Base-by-base conservation (phyloP, 106 monocot species). In the Dendrobium catenatum region DNA sequence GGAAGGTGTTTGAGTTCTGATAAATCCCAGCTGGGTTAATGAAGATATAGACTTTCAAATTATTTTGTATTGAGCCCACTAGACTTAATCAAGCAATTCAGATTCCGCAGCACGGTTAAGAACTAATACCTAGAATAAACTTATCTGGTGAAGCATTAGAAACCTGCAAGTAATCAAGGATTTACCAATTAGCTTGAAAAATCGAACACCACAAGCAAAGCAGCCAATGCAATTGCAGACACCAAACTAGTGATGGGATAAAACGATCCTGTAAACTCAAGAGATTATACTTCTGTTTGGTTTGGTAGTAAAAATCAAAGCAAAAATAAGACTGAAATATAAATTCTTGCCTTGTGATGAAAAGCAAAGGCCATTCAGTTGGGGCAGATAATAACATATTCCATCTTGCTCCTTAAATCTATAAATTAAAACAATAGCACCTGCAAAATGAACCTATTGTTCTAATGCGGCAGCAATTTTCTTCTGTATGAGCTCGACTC, bases 401-500 rank as follows among this genome's bases (percentile, higher is more conserved):
- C n/a, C 26, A 68, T 31, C 10, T 29, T 31, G 31, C 2, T 31
- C 2, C 31, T 29, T 11, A 68, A 73, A 42, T 9, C 4, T 73
- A 73, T 0, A 75, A 5, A 44, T 43, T 48, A 11, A 76, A 27
- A 3, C 8, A 48, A 76, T 9, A n/a, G 24, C 33, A 16, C 70
- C 61, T 76, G 20, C 49, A 76, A 26, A 49, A 24, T 48, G 76
- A 76, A 48, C 13, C 49, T 76, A 88, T 26, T 86, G 66, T 82
- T 87, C 88, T 78, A 96, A 89, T 46, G 86, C 91, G 67, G 93
- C 66, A 16, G 85, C 86, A 26, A 96, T 87, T 81, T 96, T 96
- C 88, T 88, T 96, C 41, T 88, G 96, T 56, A 96, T 88, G 68
- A 93, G 87, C 85, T 96, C 91, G n/a, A 87, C 89, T 6, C 90